Percentiles rank a stretch among this genome's conserved stretches.
These are phyloP conservation scores for Pyrenochaeta sp. DNA, from an alignment of 2,329 filamentous ascomycete species.

Conservation along the genomic window DNA sequence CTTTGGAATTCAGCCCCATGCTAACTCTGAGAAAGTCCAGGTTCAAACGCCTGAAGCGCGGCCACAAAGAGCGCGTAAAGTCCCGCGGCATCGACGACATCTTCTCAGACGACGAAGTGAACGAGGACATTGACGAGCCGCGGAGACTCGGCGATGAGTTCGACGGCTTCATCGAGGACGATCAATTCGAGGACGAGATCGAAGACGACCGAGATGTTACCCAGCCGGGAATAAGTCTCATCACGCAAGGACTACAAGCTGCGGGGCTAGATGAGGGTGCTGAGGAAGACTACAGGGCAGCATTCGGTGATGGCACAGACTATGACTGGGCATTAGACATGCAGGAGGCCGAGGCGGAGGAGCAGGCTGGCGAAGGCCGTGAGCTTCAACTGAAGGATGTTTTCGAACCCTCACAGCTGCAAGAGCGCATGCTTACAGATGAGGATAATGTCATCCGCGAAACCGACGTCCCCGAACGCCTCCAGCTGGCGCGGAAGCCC, in stretches of 20 bases:
- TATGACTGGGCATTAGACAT: slow-evolving; percentile 93
- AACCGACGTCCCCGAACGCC: slow-evolving; percentile 90
- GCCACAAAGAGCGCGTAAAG: slow-evolving; percentile 74
- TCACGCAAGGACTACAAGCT: slow-evolving; percentile 76
- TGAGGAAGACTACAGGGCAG: slow-evolving; percentile 93
- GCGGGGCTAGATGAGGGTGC: slow-evolving; percentile 90
- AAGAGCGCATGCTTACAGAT: slow-evolving; percentile 93
- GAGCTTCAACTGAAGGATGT: slow-evolving; percentile 95
- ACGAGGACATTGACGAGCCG: slow-evolving; percentile 58
- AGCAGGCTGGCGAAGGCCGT: slow-evolving; percentile 79
- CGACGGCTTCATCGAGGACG: slow-evolving; percentile 92
- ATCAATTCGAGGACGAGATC: slow-evolving; percentile 82
- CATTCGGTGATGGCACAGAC: slow-evolving; percentile 94
- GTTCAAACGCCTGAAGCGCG: slow-evolving; percentile 95
- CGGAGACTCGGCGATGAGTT: slow-evolving; percentile 49
- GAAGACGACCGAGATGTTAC: slow-evolving; percentile 87
- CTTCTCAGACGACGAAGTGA: slow-evolving; percentile 93
- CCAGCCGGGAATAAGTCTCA: slow-evolving; percentile 75
- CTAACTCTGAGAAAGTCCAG: slow-evolving; percentile 69
- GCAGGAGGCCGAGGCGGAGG: slow-evolving; percentile 83
- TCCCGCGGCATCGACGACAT: slow-evolving; percentile 86
- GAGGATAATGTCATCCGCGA: slow-evolving; percentile 91
- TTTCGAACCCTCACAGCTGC: slow-evolving; percentile 94
- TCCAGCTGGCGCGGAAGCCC: slow-evolving; percentile 88
- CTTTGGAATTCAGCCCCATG: slow-evolving; percentile 4